These are phyloP conservation scores for Phytophthora sp. DNA, from an alignment of 352 stramenopile genomes.

Conservation along the genomic window DNA sequence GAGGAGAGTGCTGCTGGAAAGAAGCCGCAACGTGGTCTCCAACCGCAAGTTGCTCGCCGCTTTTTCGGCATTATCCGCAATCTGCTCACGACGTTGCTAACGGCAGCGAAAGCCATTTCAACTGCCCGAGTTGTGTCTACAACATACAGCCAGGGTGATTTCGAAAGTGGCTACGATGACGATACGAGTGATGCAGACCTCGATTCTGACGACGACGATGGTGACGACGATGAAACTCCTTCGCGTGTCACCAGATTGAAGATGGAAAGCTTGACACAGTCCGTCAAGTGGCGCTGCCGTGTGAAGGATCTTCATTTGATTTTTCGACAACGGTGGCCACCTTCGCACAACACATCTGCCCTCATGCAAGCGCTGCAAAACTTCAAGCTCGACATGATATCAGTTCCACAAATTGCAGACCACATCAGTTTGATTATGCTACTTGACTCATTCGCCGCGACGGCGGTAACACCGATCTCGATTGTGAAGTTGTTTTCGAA, in stretches of 20 bases:
- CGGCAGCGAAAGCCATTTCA: slow-evolving; percentile 33
- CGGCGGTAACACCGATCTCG: slow-evolving; percentile 69
- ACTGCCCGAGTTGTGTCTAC: background rate
- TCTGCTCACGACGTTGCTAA: slow-evolving; percentile 53
- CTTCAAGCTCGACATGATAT: slow-evolving; percentile 53
- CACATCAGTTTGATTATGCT: slow-evolving; percentile 82
- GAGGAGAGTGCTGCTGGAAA: slow-evolving; percentile 73
- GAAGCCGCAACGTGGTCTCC: slow-evolving; percentile 72
- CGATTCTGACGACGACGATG: slow-evolving; percentile 39
- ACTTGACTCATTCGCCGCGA: slow-evolving; percentile 82
- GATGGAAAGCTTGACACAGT: slow-evolving; percentile 53
- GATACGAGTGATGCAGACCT: slow-evolving; percentile 31
- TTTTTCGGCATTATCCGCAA: slow-evolving; percentile 84
- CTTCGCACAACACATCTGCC: slow-evolving; percentile 47
- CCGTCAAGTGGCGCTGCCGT: slow-evolving; percentile 49
- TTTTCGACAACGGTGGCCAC: slow-evolving; percentile 66
- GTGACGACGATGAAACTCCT: slow-evolving; percentile 26
- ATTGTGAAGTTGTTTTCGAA: slow-evolving; percentile 69
- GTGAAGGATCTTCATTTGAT: slow-evolving; percentile 53
- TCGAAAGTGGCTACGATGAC: slow-evolving; percentile 36
- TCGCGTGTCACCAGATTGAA: slow-evolving; percentile 27
- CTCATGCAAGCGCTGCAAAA: slow-evolving; percentile 53
- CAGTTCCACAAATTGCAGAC: slow-evolving; percentile 47
- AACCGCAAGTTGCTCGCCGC: slow-evolving; percentile 73
- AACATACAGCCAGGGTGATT: slow-evolving; percentile 14